These are phyloP conservation scores for Lactarius akahatsu DNA, from an alignment of 768 basidiomycete species.

Conservation along the genomic window DNA sequence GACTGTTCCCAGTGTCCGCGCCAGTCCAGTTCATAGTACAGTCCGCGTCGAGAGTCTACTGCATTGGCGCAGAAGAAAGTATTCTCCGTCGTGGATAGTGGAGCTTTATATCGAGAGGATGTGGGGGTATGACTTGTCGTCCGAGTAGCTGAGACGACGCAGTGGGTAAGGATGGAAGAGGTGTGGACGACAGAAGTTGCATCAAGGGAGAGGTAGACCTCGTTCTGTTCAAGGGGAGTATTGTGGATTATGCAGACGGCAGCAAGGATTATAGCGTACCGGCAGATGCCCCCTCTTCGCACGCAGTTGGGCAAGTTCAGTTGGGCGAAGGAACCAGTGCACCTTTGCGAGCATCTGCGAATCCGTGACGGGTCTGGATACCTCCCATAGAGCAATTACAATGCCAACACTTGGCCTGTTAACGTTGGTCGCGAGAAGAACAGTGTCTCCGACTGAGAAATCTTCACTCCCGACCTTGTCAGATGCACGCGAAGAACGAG, in stretches of 20 bases:
- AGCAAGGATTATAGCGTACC: conserved; percentile 39
- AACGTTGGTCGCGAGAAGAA: conserved; percentile 52
- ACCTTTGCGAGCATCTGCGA: conserved; percentile 54
- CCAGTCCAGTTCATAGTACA: conserved; percentile 23
- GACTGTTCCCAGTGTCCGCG: conserved; percentile 11
- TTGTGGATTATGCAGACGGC: conserved; percentile 8
- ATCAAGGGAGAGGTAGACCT: conserved; percentile 59
- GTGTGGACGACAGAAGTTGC: conserved; percentile 20
- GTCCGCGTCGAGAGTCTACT: conserved; percentile 23
- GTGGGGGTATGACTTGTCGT: not conserved
- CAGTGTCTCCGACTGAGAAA: conserved; percentile 60
- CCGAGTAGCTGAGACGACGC: conserved; percentile 31
- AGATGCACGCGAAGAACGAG: conserved; percentile 12
- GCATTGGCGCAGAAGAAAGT: conserved; percentile 18
- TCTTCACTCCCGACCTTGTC: not conserved
- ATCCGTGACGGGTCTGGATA: conserved; percentile 37
- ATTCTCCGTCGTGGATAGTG: not conserved
- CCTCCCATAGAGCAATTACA: conserved; percentile 69
- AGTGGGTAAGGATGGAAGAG: conserved; percentile 26
- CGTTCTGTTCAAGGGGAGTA: conserved; percentile 52
- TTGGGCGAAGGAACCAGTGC: conserved; percentile 75
- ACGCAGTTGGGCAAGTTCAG: conserved; percentile 58
- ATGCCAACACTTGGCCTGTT: conserved; percentile 63
- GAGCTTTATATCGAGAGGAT: conserved; percentile 24
- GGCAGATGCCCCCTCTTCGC: conserved; percentile 59